phyloP scores from a whole-genome alignment of 768 basidiomycete genomes.

The Suillus brevipes region DNA sequence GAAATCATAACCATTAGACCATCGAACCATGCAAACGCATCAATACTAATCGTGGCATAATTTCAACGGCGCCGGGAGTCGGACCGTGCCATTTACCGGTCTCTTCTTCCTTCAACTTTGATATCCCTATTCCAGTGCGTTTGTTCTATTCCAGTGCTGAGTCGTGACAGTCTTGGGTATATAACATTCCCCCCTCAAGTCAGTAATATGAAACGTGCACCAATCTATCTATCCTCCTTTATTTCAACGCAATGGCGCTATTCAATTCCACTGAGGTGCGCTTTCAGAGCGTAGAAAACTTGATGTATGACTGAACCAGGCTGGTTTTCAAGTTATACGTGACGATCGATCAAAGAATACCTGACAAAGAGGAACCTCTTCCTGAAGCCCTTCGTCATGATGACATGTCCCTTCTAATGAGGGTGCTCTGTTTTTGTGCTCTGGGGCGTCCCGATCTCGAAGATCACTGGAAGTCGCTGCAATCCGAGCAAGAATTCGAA shows the following conservation, averaged over 20 bases:
- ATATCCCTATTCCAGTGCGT: no score
- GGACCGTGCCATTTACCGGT: no score
- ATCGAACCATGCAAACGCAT: conserved; percentile 24
- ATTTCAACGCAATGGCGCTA: neutral
- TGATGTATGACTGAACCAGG: neutral
- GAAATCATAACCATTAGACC: conserved; percentile 41
- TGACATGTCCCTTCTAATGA: neutral
- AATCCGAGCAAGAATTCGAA: neutral
- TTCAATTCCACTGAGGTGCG: neutral
- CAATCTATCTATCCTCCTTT: neutral
- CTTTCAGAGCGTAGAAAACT: neutral
- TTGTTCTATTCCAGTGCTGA: no score
- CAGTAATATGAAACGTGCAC: neutral
- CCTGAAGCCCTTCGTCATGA: neutral
- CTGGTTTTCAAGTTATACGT: neutral
- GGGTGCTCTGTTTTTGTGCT: neutral
- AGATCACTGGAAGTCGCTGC: neutral
- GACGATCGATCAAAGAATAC: neutral
- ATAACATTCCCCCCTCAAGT: neutral
- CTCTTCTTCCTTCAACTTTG: no score
- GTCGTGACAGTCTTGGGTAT: no score
- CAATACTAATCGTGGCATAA: neutral
- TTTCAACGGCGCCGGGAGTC: no score
- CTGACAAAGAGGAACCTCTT: neutral
- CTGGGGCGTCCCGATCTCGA: neutral